Conservation (phyloP, 495 filamentous ascomycete genomes). For the Hypoxylon fuscum region DNA sequence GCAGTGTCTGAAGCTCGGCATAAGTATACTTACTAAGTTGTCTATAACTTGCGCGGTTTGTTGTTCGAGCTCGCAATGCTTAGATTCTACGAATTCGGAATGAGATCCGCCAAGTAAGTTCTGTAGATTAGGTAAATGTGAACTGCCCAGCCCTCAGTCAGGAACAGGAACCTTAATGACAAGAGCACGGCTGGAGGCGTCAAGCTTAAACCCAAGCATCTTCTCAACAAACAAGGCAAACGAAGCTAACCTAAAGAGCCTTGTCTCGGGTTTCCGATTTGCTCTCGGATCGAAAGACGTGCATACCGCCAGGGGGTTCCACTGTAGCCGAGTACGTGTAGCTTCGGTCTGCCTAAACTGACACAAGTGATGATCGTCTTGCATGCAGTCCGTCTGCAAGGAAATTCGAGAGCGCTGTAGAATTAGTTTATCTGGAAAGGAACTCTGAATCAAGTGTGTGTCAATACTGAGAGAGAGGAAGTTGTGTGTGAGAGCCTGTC, state of each 20-base stretch:
- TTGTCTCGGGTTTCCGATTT: constrained; percentile 38
- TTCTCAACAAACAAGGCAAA: constrained; percentile 1
- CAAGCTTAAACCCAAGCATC: constrained; percentile 12
- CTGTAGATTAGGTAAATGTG: no score
- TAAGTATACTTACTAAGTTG: constrained; percentile 17
- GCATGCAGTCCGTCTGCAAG: constrained; percentile 26
- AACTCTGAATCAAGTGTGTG: constrained; percentile 8
- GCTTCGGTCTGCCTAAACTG: constrained; percentile 36
- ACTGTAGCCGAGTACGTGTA: constrained; percentile 38
- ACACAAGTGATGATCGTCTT: constrained; percentile 27
- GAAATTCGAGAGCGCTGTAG: constrained; percentile 19
- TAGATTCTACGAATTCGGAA: no score
- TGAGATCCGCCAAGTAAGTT: background rate
- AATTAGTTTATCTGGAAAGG: constrained; percentile 26
- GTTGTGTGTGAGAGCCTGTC: background rate
- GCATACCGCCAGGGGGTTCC: constrained; percentile 35
- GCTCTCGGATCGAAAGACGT: constrained; percentile 38
- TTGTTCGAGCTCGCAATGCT: no score
- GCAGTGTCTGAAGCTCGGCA: constrained; percentile 13
- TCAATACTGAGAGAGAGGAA: no score
- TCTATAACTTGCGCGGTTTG: no score
- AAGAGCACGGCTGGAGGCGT: no score
- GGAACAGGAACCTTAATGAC: constrained; percentile 35
- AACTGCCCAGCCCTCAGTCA: constrained; percentile 11
- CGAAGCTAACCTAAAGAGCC: constrained; percentile 18